Evolutionary conservation across 192 early-diverging fungal genomes (phyloP).

Genomic region (Bifiguratus adelaidae): DNA sequence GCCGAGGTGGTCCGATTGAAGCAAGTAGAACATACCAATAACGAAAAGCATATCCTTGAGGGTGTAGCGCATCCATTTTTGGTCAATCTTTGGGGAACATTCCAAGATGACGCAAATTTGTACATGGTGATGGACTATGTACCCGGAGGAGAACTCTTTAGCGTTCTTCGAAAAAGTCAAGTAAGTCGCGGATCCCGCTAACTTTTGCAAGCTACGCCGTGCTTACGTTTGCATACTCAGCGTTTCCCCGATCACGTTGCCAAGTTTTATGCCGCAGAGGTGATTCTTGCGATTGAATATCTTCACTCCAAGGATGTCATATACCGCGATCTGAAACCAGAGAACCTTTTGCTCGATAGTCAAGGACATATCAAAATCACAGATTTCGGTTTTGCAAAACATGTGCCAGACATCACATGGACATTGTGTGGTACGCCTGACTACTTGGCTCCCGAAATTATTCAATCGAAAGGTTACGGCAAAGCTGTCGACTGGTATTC

Average conservation of each 20-base stretch:
- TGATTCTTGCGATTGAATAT: conserved; percentile 67
- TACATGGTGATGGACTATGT: conserved; percentile 97
- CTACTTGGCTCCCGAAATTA: conserved; percentile 77
- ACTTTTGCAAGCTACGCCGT: background rate
- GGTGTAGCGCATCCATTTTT: conserved; percentile 81
- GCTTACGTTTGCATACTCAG: conserved; percentile 9
- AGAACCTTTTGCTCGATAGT: conserved; percentile 65
- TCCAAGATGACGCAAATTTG: conserved; percentile 85
- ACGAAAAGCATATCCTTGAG: conserved; percentile 91
- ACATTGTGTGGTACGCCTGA: conserved; percentile 83
- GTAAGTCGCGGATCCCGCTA: conserved; percentile 24
- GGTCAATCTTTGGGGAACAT: conserved; percentile 87
- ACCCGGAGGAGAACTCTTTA: conserved; percentile 87
- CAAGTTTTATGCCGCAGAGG: conserved; percentile 68
- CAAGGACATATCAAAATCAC: conserved; percentile 78
- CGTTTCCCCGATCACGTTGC: conserved; percentile 62
- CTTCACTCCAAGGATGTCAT: conserved; percentile 66
- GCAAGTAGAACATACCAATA: conserved; percentile 97
- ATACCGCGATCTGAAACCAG: conserved; percentile 77
- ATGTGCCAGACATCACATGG: conserved; percentile 76
- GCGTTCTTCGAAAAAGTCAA: conserved; percentile 64
- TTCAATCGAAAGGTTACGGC: conserved; percentile 89
- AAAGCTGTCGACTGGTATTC: conserved; percentile 95
- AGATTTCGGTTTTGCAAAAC: conserved; percentile 81
- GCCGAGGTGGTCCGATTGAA: conserved; percentile 87